These are phyloP conservation scores for Rickenella mellea DNA, from an alignment of 768 basidiomycete species.

Conservation along the genomic window DNA sequence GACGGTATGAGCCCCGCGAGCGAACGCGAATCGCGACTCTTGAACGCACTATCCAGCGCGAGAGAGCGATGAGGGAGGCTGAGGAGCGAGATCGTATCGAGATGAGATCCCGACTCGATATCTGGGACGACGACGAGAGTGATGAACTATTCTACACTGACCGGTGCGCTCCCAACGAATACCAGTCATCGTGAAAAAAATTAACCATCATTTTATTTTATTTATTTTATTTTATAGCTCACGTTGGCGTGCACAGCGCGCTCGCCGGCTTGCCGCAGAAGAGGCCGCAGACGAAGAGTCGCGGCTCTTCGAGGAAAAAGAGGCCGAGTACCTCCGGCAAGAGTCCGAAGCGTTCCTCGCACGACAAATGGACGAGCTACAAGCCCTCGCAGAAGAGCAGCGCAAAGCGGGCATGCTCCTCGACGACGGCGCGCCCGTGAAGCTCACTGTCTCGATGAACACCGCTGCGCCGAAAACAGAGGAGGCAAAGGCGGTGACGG, in stretches of 20 bases:
- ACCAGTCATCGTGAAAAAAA: background rate
- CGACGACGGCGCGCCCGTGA: slow-evolving; percentile 87
- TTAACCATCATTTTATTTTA: background rate
- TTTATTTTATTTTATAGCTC: slow-evolving; percentile 29
- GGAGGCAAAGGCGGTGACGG: slow-evolving; percentile 39
- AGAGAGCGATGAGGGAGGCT: slow-evolving; percentile 60
- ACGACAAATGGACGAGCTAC: slow-evolving; percentile 93
- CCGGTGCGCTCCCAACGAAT: slow-evolving; percentile 46
- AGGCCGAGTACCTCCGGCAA: slow-evolving; percentile 75
- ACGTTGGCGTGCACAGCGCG: slow-evolving; percentile 78
- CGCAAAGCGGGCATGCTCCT: slow-evolving; percentile 83
- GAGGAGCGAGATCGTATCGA: slow-evolving; percentile 76
- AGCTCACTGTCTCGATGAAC: slow-evolving; percentile 69
- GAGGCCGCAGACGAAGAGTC: slow-evolving; percentile 80
- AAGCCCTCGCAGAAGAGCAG: slow-evolving; percentile 82
- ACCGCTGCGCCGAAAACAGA: slow-evolving; percentile 33
- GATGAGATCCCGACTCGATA: slow-evolving; percentile 70
- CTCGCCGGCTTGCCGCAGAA: slow-evolving; percentile 64
- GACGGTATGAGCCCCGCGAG: slow-evolving; percentile 89
- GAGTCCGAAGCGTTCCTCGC: slow-evolving; percentile 94
- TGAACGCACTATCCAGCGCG: slow-evolving; percentile 67
- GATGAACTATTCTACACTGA: slow-evolving; percentile 91
- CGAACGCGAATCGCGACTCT: slow-evolving; percentile 68
- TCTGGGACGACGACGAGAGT: slow-evolving; percentile 91
- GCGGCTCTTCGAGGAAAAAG: slow-evolving; percentile 72